These are phyloP conservation scores for Sarocladiaceae sp. DNA, from an alignment of 2,329 filamentous ascomycete genomes.

Conservation along the genomic window DNA sequence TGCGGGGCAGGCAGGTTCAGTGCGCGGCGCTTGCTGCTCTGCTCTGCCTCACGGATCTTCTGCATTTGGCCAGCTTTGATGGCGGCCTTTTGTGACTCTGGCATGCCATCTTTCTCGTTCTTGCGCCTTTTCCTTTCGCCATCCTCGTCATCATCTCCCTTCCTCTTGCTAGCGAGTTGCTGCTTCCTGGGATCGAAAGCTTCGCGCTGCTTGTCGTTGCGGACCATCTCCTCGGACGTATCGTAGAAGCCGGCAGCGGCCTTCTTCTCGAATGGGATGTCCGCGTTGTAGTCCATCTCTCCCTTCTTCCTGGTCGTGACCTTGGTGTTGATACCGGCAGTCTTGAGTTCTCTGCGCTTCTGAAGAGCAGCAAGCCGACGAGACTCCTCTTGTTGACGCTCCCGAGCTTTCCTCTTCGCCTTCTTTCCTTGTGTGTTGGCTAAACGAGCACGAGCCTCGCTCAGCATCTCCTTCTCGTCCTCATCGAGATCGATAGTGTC, in stretches of 20 bases:
- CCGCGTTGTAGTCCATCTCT: slow-evolving; percentile 99
- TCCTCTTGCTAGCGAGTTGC: slow-evolving; percentile 86
- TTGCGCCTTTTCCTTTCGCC: slow-evolving; percentile 83
- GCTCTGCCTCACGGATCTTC: slow-evolving; percentile 91
- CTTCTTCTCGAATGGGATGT: slow-evolving; percentile 95
- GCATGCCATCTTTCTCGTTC: slow-evolving; percentile 77
- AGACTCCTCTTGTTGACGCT: slow-evolving; percentile 93
- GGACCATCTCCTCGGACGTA: slow-evolving; percentile 73
- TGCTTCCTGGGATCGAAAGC: slow-evolving; percentile 91
- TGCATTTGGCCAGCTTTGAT: slow-evolving; percentile 93
- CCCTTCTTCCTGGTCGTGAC: slow-evolving; percentile 86
- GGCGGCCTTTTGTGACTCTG: slow-evolving; percentile 78
- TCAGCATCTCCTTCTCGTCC: slow-evolving; percentile 99
- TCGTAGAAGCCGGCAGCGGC: slow-evolving; percentile 89
- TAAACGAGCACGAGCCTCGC: slow-evolving; percentile 90
- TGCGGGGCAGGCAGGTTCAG: slow-evolving; percentile 86
- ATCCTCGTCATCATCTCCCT: slow-evolving; percentile 84
- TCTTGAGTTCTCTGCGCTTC: slow-evolving; percentile 94
- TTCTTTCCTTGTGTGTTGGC: slow-evolving; percentile 99
- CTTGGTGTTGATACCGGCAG: slow-evolving; percentile 97
- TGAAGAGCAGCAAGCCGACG: slow-evolving; percentile 84
- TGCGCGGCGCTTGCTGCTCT: slow-evolving; percentile 85
- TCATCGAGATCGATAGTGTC: slow-evolving; percentile 98
- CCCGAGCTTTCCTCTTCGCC: slow-evolving; percentile 93
- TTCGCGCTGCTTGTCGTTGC: slow-evolving; percentile 79